Base-by-base conservation (phyloP, 2,329 filamentous ascomycete species). In the Uncinocarpus reesii region DNA sequence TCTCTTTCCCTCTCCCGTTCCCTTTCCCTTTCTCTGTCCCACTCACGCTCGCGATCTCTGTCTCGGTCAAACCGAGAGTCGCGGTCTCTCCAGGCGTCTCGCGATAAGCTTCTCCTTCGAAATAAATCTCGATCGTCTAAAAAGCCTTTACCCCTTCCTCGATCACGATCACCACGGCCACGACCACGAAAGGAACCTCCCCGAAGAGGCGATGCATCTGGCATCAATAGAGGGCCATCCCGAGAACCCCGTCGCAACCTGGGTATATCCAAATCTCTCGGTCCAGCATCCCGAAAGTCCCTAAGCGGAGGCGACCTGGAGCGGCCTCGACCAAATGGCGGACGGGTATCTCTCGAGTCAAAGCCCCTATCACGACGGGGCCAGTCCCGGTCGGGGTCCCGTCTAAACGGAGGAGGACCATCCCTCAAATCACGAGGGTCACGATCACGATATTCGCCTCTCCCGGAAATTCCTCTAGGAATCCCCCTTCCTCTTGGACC, bases 401-500 rank as follows among this genome's bases (percentile, higher is more conserved):
- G 65, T 56, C 66, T 61, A 56, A 65, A 65, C 54, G 63, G 56
- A 38, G 60, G 53, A 11, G 55, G 71, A 47, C 50, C 71, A 60
- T 61, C 60, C 20, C 62, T 55, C 11, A 50, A 41, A 36, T 60
- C 55, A 31, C 55, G 53, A 16, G 51, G 48, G 35, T 67, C 65
- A 37, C 64, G 63, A 31, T 72, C 70, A 36, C 78, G 72, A 56
- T 80, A 82, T 45, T 86, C 84, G 20, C 78, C 74, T 2, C 70
- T 65, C 35, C 62, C 63, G 35, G 71, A 70, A 59, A 82, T 85
- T 7, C 78, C 79, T 49, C 80, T 63, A 35, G 71, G 70, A 59
- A 82, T 85, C 7, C 78, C 79, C 49, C 80, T 75, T 36, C 82
- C 82, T 49, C 84, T 76, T 11, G 80, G 24, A 20, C 64, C 64